These are phyloP conservation scores for Chrysoporthe cubensis DNA, from an alignment of 2,329 filamentous ascomycete genomes.

Conservation along the genomic window DNA sequence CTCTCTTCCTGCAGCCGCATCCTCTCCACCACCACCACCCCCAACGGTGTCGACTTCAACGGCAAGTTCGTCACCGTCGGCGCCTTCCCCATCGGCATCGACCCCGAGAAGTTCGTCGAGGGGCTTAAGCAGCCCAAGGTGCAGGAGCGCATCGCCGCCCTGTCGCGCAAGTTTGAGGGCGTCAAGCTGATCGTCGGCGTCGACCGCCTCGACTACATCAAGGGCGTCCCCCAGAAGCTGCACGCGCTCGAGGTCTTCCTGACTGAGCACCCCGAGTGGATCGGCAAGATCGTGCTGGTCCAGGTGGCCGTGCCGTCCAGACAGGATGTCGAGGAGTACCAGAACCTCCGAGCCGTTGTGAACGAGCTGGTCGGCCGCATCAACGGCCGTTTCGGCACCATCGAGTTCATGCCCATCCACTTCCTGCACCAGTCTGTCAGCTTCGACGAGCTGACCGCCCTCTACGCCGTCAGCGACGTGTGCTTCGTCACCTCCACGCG, in stretches of 20 bases:
- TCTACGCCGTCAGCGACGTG: constrained; percentile 90
- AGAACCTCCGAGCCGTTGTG: constrained; percentile 91
- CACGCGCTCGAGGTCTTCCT: constrained; percentile 96
- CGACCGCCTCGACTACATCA: constrained; percentile 97
- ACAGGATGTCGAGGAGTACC: constrained; percentile 97
- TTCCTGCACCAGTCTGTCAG: constrained; percentile 96
- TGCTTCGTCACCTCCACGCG: constrained; percentile 94
- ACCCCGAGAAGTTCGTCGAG: constrained; percentile 94
- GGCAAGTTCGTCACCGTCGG: constrained; percentile 89
- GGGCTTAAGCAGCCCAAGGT: constrained; percentile 85
- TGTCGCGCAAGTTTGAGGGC: constrained; percentile 90
- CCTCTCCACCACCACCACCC: constrained; percentile 78
- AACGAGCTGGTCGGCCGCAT: constrained; percentile 97
- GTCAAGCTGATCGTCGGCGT: constrained; percentile 97
- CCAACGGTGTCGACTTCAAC: constrained; percentile 90
- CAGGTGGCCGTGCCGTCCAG: constrained; percentile 94
- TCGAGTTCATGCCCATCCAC: constrained; percentile 99
- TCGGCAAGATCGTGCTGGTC: constrained; percentile 93
- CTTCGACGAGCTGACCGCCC: constrained; percentile 91
- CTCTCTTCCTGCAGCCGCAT: constrained; percentile 96
- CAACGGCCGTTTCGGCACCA: constrained; percentile 94
- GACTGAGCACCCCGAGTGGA: constrained; percentile 96
- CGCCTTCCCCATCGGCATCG: constrained; percentile 96
- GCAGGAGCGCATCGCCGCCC: constrained; percentile 80
- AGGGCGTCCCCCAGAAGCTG: constrained; percentile 95